A percentile compares a stretch with the other conserved stretches of the same genome.
Conservation (phyloP, 352 stramenopile genomes). For the Phytophthora foliorum region DNA sequence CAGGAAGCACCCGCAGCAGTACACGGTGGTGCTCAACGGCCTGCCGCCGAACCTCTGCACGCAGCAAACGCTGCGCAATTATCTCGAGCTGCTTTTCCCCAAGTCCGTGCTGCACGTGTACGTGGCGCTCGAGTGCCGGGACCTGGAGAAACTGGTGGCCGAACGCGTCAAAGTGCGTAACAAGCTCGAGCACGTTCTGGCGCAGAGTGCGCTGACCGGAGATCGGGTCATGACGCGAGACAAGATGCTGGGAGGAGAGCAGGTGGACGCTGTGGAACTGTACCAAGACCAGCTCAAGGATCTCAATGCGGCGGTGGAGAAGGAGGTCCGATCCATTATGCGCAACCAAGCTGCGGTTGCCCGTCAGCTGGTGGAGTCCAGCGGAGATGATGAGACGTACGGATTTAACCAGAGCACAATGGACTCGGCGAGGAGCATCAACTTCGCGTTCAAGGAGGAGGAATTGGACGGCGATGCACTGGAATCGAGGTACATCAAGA, state of each 20-base stretch:
- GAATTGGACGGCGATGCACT: slow-evolving; percentile 38
- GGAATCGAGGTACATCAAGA: slow-evolving; percentile 74
- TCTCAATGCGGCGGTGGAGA: slow-evolving; percentile 80
- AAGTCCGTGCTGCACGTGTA: slow-evolving; percentile 76
- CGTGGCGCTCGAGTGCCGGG: slow-evolving; percentile 78
- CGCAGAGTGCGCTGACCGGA: slow-evolving; percentile 64
- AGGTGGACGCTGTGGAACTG: slow-evolving; percentile 81
- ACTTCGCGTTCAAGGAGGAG: slow-evolving; percentile 49
- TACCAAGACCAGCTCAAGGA: slow-evolving; percentile 74
- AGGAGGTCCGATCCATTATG: slow-evolving; percentile 76
- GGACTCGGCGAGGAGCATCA: slow-evolving; percentile 36
- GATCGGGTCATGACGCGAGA: slow-evolving; percentile 61
- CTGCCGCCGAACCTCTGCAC: slow-evolving; percentile 79
- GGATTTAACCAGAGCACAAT: slow-evolving; percentile 32
- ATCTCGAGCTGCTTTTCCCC: slow-evolving; percentile 79
- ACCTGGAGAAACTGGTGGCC: slow-evolving; percentile 77
- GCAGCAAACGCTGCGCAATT: slow-evolving; percentile 81
- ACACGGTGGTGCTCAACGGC: slow-evolving; percentile 81
- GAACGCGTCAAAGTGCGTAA: slow-evolving; percentile 76
- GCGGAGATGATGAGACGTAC: slow-evolving; percentile 43
- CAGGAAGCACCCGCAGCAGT: slow-evolving; percentile 73
- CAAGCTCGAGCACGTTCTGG: slow-evolving; percentile 75
- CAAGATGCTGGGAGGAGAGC: slow-evolving; percentile 48
- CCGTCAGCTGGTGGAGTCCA: slow-evolving; percentile 67
- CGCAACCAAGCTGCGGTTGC: slow-evolving; percentile 71